These are phyloP conservation scores for Setaria italica DNA, from an alignment of 202 grass and related monocot genomes.

Conservation along the genomic window DNA sequence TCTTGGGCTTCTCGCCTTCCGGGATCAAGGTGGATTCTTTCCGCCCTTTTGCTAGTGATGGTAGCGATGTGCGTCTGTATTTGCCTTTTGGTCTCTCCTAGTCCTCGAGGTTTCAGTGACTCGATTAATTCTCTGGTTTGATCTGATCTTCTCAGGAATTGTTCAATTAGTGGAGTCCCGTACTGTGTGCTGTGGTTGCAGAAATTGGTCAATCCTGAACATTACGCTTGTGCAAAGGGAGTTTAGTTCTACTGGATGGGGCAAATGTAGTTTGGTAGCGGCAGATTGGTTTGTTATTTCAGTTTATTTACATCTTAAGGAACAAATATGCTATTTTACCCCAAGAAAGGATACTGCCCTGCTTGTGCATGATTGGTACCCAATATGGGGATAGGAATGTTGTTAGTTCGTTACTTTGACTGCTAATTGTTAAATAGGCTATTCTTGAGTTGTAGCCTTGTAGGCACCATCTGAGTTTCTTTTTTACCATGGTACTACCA, in stretches of 20 bases:
- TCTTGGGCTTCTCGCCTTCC: neutral
- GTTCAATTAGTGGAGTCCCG: neutral
- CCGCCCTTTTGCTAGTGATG: neutral
- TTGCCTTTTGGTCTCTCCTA: neutral
- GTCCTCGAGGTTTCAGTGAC: no score
- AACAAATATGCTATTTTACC: neutral
- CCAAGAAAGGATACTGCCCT: neutral
- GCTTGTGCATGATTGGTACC: constrained; percentile 16
- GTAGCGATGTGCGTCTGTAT: neutral
- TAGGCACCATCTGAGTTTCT: neutral
- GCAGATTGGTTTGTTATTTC: neutral
- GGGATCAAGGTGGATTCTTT: neutral
- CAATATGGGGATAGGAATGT: neutral
- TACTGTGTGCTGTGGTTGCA: neutral
- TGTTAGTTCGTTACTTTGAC: constrained; percentile 32
- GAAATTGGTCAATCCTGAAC: neutral
- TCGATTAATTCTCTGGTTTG: neutral
- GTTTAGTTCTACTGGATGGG: constrained; percentile 4
- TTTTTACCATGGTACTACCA: constrained; percentile 11
- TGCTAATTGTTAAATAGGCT: constrained; percentile 10
- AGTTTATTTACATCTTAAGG: neutral
- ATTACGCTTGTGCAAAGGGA: neutral
- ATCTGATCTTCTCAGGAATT: neutral
- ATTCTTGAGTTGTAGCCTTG: neutral
- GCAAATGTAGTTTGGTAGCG: neutral